Evolutionary conservation across 208 protist species (phyloP), one percentile per base, ranked within the genome.

Genomic region (Trichomonas vaginalis): DNA sequence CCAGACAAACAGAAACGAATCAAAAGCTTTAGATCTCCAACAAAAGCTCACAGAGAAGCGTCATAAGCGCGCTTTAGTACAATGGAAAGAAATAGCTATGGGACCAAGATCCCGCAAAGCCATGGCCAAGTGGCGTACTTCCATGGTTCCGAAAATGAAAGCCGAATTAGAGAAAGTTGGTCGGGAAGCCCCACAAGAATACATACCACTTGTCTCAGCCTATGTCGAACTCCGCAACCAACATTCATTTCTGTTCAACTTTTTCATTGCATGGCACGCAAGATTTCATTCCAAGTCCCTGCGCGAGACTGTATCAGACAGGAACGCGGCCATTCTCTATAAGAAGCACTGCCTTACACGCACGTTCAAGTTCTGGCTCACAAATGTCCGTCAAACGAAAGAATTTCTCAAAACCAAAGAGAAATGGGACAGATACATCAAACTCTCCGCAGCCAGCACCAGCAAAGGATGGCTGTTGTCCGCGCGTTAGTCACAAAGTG

Each of bases 121-220:
- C 0, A 42, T 92, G 14, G n/a, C 15, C 0, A 39, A 35, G 32
- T 92, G 86, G 86, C 40, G 86, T 17, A 42, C 42, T 51, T 92
- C 86, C 23, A 92, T 92, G 86, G n/a, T 92, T 92, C 86, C 86
- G 10, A 40, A 48, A 10, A 92, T 92, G 86, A 92, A 92, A 51
- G 10, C 14, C 17, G 86, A 92, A 8, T 45, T 92, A 35, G 86
- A 92, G 17, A 39, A 14, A 0, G 14, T 48, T 45, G 45, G 45
- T 10, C 42, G 17, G n/a, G 15, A 42, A 23, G 32, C 46, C 4
- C 86, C 86, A 39, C 86, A 35, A 56, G 45, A 92, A n/a, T 92
- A 56, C 27, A 48, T 51, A 39, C 40, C 42, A 39, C 56, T 92
- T 39, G 86, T 92, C 17, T 35, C n/a, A 35, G 86, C 40, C 39